phyloP scores from a whole-genome alignment of 345 rosid species.

The Microthlaspi erraticum region DNA sequence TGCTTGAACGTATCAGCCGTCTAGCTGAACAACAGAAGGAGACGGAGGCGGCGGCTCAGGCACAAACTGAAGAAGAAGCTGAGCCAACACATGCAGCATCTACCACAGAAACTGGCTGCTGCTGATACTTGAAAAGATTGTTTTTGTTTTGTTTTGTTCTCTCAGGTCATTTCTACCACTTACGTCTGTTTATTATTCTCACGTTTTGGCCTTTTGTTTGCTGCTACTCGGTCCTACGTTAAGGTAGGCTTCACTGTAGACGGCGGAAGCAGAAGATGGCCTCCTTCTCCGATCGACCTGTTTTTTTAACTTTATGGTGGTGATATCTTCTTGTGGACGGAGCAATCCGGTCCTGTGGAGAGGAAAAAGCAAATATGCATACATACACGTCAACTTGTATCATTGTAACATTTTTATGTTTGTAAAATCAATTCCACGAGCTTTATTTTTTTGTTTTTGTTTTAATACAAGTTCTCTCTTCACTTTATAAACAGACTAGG shows the following conservation, averaged over 20 bases:
- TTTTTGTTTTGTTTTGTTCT: conserved; percentile 7
- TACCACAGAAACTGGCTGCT: conserved; percentile 29
- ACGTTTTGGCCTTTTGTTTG: background rate
- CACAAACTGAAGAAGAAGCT: conserved; percentile 44
- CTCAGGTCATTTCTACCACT: conserved; percentile 10
- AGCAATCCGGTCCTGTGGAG: conserved; percentile 37
- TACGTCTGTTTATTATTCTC: conserved; percentile 30
- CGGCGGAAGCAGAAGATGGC: conserved; percentile 37
- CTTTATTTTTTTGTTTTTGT: background rate
- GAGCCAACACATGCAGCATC: conserved; percentile 53
- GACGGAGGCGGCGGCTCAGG: conserved; percentile 49
- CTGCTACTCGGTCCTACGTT: conserved; percentile 28
- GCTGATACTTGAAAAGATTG: conserved; percentile 52
- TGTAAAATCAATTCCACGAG: conserved; percentile 35
- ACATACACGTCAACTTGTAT: conserved; percentile 46
- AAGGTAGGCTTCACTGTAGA: conserved; percentile 29
- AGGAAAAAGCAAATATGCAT: conserved; percentile 43
- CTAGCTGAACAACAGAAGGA: conserved; percentile 74
- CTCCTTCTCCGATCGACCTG: conserved; percentile 31
- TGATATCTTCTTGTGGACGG: conserved; percentile 38
- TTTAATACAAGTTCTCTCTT: conserved; percentile 6
- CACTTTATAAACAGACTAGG: background rate
- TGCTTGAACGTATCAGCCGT: conserved; percentile 80
- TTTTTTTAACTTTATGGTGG: conserved; percentile 39
- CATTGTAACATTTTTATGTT: conserved; percentile 39